Evolutionary conservation across 257 asterid genomes (phyloP).

Genomic region (Eucommia ulmoides): DNA sequence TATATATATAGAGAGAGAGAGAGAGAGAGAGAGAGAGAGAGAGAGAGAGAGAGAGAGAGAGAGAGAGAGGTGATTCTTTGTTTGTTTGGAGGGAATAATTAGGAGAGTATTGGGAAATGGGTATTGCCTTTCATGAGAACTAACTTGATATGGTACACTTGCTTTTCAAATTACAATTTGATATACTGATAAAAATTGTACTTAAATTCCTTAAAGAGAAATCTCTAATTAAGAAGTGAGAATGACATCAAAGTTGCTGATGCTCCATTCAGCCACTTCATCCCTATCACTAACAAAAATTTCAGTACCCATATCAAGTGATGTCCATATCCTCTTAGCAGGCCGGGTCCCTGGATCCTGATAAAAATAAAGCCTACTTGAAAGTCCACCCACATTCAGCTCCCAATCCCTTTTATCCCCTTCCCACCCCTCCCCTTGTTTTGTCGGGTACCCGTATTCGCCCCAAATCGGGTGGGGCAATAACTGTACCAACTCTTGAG

Average conservation of each 20-base stretch:
- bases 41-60: no score
- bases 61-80: no score
- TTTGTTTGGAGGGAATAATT: no score
- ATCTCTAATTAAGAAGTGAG: no score
- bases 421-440: conserved; percentile 50
- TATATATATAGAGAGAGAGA: no score
- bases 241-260: conserved; percentile 53
- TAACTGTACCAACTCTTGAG: conserved; percentile 56
- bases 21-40: no score
- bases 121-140: no score
- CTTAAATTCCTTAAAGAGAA: no score
- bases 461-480: conserved; percentile 66
- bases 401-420: conserved; percentile 47
- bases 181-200: no score
- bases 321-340: conserved; percentile 66
- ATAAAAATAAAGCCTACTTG: conserved; percentile 53
- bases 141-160: no score
- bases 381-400: conserved; percentile 61
- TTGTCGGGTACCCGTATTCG: conserved; percentile 52
- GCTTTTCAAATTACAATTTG: no score
- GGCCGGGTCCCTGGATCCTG: conserved; percentile 56
- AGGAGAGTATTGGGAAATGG: no score
- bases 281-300: conserved; percentile 54
- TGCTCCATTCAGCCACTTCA: conserved; percentile 67
- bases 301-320: conserved; percentile 71